phyloP scores from a whole-genome alignment of 1,284 basidiomycete species.

The Ustilago trichophora region DNA sequence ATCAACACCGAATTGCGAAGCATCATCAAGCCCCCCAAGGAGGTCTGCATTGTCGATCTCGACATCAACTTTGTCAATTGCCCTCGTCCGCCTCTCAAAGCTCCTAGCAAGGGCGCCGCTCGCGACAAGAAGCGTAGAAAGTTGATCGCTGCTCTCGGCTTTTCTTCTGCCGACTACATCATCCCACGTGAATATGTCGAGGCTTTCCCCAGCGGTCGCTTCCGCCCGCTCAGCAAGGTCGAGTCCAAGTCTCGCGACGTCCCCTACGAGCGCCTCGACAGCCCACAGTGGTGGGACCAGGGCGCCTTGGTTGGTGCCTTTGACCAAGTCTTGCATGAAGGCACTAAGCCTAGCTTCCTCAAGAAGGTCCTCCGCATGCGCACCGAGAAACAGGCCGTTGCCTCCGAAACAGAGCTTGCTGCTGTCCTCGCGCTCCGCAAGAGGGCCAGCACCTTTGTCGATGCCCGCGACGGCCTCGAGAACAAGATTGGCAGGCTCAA shows the following conservation, averaged over 20 bases:
- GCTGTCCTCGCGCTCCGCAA: conserved; percentile 68
- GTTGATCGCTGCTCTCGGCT: conserved; percentile 68
- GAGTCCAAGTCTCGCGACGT: conserved; percentile 82
- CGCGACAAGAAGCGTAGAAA: conserved; percentile 84
- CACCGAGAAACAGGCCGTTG: conserved; percentile 38
- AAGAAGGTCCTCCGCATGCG: conserved; percentile 52
- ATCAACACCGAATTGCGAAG: conserved; percentile 86
- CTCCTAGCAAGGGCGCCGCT: conserved; percentile 80
- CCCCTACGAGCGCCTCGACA: conserved; percentile 81
- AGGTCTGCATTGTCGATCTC: conserved; percentile 84
- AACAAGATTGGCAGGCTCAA: conserved; percentile 75
- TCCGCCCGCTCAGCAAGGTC: conserved; percentile 72
- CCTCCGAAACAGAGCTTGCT: conserved; percentile 53
- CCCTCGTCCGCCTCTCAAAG: conserved; percentile 78
- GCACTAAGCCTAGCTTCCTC: conserved; percentile 49
- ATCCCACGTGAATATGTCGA: conserved; percentile 82
- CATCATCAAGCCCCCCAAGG: conserved; percentile 78
- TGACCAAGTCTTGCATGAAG: conserved; percentile 73
- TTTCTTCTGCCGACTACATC: conserved; percentile 48
- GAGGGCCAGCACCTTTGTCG: conserved; percentile 88
- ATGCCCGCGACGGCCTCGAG: conserved; percentile 75
- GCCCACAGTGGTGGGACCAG: conserved; percentile 91
- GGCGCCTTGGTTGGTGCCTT: conserved; percentile 87
- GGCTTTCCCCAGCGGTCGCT: conserved; percentile 84
- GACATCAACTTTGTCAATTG: conserved; percentile 91